Evolutionary conservation across 148 eudicot species (phyloP), one percentile per base, ranked within the genome.

Genomic region (Camellia sinensis): DNA sequence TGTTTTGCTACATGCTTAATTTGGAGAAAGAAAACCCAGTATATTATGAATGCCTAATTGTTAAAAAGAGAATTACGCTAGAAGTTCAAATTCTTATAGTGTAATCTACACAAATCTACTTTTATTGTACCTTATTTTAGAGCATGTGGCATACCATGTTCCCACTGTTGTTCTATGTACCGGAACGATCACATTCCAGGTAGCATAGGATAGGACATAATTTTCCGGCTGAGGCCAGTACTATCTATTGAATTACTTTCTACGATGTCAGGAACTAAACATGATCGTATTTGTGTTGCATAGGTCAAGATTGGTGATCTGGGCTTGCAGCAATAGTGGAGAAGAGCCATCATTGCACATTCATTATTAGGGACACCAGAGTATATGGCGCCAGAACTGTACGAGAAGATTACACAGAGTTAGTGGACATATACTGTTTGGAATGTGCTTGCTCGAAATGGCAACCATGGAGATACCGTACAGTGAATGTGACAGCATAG

Each of bases 221-320:
- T 45, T 46, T 71, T 62, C 4, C n/a, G n/a, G 11, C 4, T 45
- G 40, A 60, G 29, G 0, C 13, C 8, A 19, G 66, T 21, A 17
- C 52, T 76, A 14, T 64, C 9, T 19, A 6, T 67, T 18, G 18
- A 69, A 37, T 67, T n/a, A 29, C 53, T 54, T 53, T 67, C 56
- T 29, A 29, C 54, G 53, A 52, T 13, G 7, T 78, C 43, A 54
- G 45, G 64, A 57, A 19, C 15, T 57, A n/a, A 69, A 54, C 5
- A 46, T 22, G 68, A 46, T 70, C 17, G 9, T 68, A 50, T 45
- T 22, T 61, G 52, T 29, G 13, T 11, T n/a, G 5, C 77, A 78
- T 83, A 94, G 97, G 97, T 92, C 13, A 94, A 94, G 84, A 91
- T 94, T 3, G 98, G 98, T 19, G 97, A 94, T 85, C 80, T 94